Base-by-base conservation (phyloP, 2,329 filamentous ascomycete genomes). In the Sarocladiaceae sp. region DNA sequence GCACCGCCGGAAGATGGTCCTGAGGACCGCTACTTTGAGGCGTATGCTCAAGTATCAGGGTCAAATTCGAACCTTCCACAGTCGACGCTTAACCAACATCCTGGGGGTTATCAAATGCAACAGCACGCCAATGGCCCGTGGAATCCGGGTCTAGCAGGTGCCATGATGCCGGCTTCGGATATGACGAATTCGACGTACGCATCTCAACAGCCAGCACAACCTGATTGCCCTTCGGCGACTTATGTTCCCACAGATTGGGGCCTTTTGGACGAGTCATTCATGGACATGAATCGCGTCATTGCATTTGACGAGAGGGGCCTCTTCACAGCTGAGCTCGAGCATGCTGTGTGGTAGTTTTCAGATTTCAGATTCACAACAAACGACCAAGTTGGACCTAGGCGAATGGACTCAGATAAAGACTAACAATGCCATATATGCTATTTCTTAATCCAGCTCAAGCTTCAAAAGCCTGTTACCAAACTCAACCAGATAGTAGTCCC, bases 401-500 rank as follows among this genome's bases (percentile, higher is more conserved):
- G n/a, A n/a, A n/a, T n/a, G n/a, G n/a, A n/a, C n/a, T n/a, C n/a
- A n/a, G n/a, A n/a, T n/a, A n/a, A n/a, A n/a, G n/a, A n/a, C n/a
- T n/a, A n/a, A n/a, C n/a, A n/a, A n/a, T n/a, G n/a, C n/a, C n/a
- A n/a, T n/a, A n/a, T n/a, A n/a, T n/a, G n/a, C 36, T 52, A 29
- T 33, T 28, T 51, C 44, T 53, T 55, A 59, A 15, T 46, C 40
- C 1, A 60, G 46, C 2, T 66, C 64, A 64, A 71, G 65, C 31
- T 62, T 57, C 36, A 78, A 52, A n/a, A 78, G 56, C 44, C 71
- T 68, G 50, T 78, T 78, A 3, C 73, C 73, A 62, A 73, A 74
- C 53, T 75, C 71, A 4, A 77, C 55, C 42, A 77, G 57, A 54
- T 71, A 77, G 54, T 77, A 78, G 56, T 77, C 73, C 3, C 71